Evolutionary conservation across 352 stramenopile species (phyloP).

Genomic region (Globisporangium paddicum): DNA sequence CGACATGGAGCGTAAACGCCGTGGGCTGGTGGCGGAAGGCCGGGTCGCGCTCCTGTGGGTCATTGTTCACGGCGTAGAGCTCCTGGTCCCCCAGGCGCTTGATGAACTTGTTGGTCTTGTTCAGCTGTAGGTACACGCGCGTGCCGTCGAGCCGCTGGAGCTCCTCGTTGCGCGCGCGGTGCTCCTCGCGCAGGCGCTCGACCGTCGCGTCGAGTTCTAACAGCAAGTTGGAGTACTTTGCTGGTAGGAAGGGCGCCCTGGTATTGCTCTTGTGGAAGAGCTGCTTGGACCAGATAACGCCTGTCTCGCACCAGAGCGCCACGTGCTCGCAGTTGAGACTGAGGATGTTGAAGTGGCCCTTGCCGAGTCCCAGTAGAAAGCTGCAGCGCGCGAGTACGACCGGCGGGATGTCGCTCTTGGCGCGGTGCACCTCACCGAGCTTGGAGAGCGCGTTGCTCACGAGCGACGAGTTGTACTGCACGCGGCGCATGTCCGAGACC

Average conservation of each 20-base stretch:
- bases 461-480: slow-evolving; percentile 76
- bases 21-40: slow-evolving; percentile 58
- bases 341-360: slow-evolving; percentile 70
- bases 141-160: slow-evolving; percentile 32
- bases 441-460: slow-evolving; percentile 50
- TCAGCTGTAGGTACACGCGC: slow-evolving; percentile 47
- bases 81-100: slow-evolving; percentile 48
- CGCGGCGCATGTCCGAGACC: slow-evolving; percentile 55
- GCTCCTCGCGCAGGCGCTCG: slow-evolving; percentile 24
- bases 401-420: slow-evolving; percentile 50
- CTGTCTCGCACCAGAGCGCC: slow-evolving; percentile 72
- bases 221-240: slow-evolving; percentile 27
- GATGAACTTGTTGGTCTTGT: slow-evolving; percentile 40
- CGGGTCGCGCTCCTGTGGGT: slow-evolving; percentile 53
- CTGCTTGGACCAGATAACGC: slow-evolving; percentile 73
- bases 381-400: slow-evolving; percentile 67
- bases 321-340: slow-evolving; percentile 76
- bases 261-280: slow-evolving; percentile 43
- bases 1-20: slow-evolving; percentile 32
- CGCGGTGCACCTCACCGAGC: slow-evolving; percentile 58
- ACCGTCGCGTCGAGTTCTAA: slow-evolving; percentile 31
- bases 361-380: slow-evolving; percentile 57
- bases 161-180: slow-evolving; percentile 24
- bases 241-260: slow-evolving; percentile 43
- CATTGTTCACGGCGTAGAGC: slow-evolving; percentile 52